Evolutionary conservation across 345 rosid species (phyloP), one percentile per base, ranked within the genome.

Genomic region (Erodium maritimum): DNA sequence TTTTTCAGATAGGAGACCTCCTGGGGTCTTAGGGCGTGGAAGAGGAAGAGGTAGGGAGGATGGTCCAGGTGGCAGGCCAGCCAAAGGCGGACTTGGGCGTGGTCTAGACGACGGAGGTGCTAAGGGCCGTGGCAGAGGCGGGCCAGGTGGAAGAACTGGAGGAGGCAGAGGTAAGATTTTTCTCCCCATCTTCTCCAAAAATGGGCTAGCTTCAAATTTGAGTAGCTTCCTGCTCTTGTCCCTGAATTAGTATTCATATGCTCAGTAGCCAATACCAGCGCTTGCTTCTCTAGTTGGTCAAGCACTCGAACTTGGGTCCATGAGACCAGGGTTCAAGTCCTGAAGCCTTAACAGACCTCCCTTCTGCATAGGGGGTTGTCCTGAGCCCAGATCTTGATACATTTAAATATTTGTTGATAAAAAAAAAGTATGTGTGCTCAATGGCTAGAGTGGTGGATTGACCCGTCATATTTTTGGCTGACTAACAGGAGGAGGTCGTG

Each of bases 41-140:
- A 78, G 90, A 74, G 95, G 90, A 56, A 83, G 95, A 67, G 90
- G 95, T n/a, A 80, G 95, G 77, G 95, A 83, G 56, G 90, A 86
- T 22, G 84, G 77, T 61, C 54, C 80, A 17, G 79, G 90, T 64
- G 90, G 84, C 63, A 77, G 87, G 71, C 80, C 71, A 61, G 56
- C 76, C 42, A 83, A 72, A 71, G 90, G 48, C 12, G 48, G 87
- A 55, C 71, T 75, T 45, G 87, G 95, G 24, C 85, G 86, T 66
- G 87, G 89, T 17, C 72, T 86, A 21, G 95, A 86, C 64, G 95
- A 83, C 60, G 90, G 83, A 37, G 74, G 75, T 60, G 82, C 81
- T 58, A 87, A 83, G 59, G 79, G 91, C 58, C 79, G 95, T 45
- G 95, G 90, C 61, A 78, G 77, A 64, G 86, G 88, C 52, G 90